These are phyloP conservation scores for Filosporella fistucella DNA, from an alignment of 495 filamentous ascomycete species.

Conservation along the genomic window DNA sequence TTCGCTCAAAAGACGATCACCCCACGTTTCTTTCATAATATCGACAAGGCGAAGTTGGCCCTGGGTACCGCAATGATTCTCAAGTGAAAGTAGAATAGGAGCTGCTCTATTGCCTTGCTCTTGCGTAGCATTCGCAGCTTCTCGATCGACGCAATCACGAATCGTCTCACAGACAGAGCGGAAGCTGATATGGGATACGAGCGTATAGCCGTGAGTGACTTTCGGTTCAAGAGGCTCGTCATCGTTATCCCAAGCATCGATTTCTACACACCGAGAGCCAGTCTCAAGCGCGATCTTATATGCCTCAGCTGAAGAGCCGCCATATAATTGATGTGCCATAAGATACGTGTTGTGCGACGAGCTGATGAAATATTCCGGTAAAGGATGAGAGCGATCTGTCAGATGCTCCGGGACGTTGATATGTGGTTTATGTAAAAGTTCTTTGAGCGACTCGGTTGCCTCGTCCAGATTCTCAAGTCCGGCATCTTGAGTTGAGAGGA, in stretches of 20 bases:
- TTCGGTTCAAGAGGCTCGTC: slow-evolving; percentile 45
- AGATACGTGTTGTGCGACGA: slow-evolving; percentile 49
- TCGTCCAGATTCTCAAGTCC: slow-evolving; percentile 22
- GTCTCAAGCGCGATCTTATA: slow-evolving; percentile 44
- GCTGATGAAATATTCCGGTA: slow-evolving; percentile 52
- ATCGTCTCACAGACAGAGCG: slow-evolving; percentile 47
- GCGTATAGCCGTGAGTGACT: slow-evolving; percentile 51
- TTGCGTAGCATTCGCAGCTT: slow-evolving; percentile 27
- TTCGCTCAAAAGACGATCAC: slow-evolving; percentile 41
- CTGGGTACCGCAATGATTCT: slow-evolving; percentile 44
- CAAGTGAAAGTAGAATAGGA: slow-evolving; percentile 47
- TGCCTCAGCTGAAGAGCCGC: slow-evolving; percentile 37
- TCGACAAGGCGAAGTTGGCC: slow-evolving; percentile 44
- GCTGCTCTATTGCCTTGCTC: slow-evolving; percentile 32
- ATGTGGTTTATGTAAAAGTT: slow-evolving; percentile 38
- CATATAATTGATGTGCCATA: slow-evolving; percentile 47
- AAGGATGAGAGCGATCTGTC: slow-evolving; percentile 37
- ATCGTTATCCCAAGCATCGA: slow-evolving; percentile 50
- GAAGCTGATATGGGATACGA: slow-evolving; percentile 50
- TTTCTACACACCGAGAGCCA: slow-evolving; percentile 52
- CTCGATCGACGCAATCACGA: slow-evolving; percentile 40
- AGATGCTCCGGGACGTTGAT: slow-evolving; percentile 37
- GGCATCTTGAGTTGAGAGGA: slow-evolving; percentile 31
- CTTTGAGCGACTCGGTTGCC: slow-evolving; percentile 26
- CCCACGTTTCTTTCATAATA: slow-evolving; percentile 52